A percentile compares a stretch with the other conserved stretches of the same genome.
These are phyloP conservation scores for Agrocybe chaxingu DNA, from an alignment of 768 basidiomycete species.

Conservation along the genomic window DNA sequence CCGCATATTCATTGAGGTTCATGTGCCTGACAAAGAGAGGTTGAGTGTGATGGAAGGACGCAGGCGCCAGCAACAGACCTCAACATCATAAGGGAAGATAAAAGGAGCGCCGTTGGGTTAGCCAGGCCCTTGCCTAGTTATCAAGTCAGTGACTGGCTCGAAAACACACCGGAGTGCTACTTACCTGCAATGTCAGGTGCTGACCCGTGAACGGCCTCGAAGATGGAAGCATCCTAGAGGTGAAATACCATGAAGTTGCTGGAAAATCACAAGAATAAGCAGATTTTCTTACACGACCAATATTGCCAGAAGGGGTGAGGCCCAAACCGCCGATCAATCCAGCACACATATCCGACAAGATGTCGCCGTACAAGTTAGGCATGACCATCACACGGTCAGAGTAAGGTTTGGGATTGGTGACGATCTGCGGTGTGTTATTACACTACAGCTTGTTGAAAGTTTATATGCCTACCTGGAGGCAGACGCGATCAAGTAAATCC, in stretches of 20 bases:
- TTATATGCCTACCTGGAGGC: slow-evolving; percentile 65
- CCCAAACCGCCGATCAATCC: slow-evolving; percentile 98
- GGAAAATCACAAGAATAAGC: slow-evolving; percentile 7
- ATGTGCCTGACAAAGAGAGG: slow-evolving; percentile 66
- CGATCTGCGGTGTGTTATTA: slow-evolving; percentile 48
- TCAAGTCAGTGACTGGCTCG: not conserved
- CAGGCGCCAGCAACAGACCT: slow-evolving; percentile 47
- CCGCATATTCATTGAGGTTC: slow-evolving; percentile 79
- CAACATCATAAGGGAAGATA: slow-evolving; percentile 98
- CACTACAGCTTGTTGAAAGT: not conserved
- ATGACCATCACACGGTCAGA: slow-evolving; percentile 99
- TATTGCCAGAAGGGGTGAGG: slow-evolving; percentile 96
- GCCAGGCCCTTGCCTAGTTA: slow-evolving; percentile 79
- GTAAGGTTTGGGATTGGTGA: slow-evolving; percentile 90
- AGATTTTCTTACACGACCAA: slow-evolving; percentile 69
- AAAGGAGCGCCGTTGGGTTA: slow-evolving; percentile 97
- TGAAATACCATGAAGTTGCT: slow-evolving; percentile 10
- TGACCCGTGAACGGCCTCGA: slow-evolving; percentile 98
- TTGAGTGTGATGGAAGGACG: slow-evolving; percentile 8
- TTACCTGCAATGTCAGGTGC: slow-evolving; percentile 97
- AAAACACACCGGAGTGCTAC: slow-evolving; percentile 15
- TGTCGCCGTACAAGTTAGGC: slow-evolving; percentile 97
- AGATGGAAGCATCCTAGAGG: slow-evolving; percentile 91
- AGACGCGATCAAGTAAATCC: slow-evolving; percentile 94
- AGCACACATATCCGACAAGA: slow-evolving; percentile 97